These are phyloP conservation scores for Olyra latifolia DNA, from an alignment of 176 grass and related monocot genomes.

Conservation along the genomic window DNA sequence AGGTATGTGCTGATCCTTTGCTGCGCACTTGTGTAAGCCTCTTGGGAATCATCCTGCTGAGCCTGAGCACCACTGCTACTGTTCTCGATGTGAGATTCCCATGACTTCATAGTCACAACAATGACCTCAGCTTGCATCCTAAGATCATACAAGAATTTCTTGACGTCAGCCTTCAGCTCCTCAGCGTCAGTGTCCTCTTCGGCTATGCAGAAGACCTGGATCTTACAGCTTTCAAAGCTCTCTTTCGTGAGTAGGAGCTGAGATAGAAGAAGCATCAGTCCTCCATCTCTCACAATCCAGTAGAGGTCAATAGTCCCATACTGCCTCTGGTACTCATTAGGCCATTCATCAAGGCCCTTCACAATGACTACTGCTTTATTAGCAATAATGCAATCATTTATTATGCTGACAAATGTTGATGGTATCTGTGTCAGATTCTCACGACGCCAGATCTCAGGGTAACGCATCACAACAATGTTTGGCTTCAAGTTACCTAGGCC, in stretches of 20 bases:
- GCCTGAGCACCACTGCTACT: slow-evolving; percentile 44
- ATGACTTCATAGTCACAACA: slow-evolving; percentile 89
- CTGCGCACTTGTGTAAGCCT: slow-evolving; percentile 83
- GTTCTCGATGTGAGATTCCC: slow-evolving; percentile 59
- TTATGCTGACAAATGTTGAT: slow-evolving; percentile 93
- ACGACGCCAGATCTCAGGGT: slow-evolving; percentile 93
- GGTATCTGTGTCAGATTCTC: slow-evolving; percentile 94
- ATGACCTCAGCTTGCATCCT: slow-evolving; percentile 97
- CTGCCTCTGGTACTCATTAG: slow-evolving; percentile 89
- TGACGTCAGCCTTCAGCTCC: slow-evolving; percentile 92
- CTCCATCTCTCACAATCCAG: slow-evolving; percentile 96
- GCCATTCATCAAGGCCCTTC: slow-evolving; percentile 98
- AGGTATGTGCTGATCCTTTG: slow-evolving; percentile 69
- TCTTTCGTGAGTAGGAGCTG: slow-evolving; percentile 96
- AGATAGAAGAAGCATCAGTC: slow-evolving; percentile 93
- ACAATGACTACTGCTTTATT: slow-evolving; percentile 98
- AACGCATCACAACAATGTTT: slow-evolving; percentile 94
- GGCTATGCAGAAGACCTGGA: slow-evolving; percentile 95
- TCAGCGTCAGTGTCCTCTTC: slow-evolving; percentile 96
- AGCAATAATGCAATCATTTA: slow-evolving; percentile 98
- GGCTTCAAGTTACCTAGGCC: slow-evolving; percentile 97
- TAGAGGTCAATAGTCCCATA: slow-evolving; percentile 97
- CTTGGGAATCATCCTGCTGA: slow-evolving; percentile 78
- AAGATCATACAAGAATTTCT: slow-evolving; percentile 96
- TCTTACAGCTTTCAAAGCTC: slow-evolving; percentile 94